Conservation (phyloP, 192 early-diverging fungal genomes). For the Linnemannia exigua region DNA sequence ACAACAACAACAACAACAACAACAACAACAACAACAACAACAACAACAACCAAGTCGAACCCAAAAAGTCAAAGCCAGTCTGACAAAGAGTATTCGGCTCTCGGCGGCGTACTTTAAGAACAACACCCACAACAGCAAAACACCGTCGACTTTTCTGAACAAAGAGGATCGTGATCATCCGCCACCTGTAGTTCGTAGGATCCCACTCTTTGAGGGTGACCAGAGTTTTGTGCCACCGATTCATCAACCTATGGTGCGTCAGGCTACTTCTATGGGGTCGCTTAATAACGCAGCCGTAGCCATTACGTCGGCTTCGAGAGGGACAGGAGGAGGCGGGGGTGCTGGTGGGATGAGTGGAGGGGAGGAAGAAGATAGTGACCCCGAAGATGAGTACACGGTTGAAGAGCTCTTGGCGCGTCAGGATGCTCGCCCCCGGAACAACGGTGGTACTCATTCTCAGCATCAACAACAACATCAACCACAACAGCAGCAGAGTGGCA, state of each 20-base stretch:
- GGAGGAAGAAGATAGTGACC: not conserved
- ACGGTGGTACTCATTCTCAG: not conserved
- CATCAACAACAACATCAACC: not conserved
- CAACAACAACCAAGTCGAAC: conserved; percentile 22
- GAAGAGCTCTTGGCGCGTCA: conserved; percentile 31
- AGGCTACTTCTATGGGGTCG: not conserved
- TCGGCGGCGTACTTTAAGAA: conserved; percentile 29
- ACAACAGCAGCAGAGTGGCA: not conserved
- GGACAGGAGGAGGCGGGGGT: not conserved
- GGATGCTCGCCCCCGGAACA: conserved; percentile 1
- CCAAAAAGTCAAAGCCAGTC: conserved; percentile 34
- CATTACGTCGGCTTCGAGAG: not conserved
- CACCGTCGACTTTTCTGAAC: not conserved
- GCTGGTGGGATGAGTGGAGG: not conserved
- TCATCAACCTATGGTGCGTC: not conserved
- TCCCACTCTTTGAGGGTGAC: not conserved
- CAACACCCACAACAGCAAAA: conserved; percentile 10
- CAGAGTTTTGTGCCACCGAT: not conserved
- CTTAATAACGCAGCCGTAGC: not conserved
- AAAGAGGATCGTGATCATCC: not conserved
- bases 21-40: not conserved
- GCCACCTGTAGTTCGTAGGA: not conserved
- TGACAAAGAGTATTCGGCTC: conserved; percentile 40
- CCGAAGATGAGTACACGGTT: conserved; percentile 33
- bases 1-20: not conserved